A percentile compares a stretch with the other conserved stretches of the same genome.
Evolutionary conservation across 495 filamentous ascomycete genomes (phyloP).

Genomic region (Apodospora peruviana): DNA sequence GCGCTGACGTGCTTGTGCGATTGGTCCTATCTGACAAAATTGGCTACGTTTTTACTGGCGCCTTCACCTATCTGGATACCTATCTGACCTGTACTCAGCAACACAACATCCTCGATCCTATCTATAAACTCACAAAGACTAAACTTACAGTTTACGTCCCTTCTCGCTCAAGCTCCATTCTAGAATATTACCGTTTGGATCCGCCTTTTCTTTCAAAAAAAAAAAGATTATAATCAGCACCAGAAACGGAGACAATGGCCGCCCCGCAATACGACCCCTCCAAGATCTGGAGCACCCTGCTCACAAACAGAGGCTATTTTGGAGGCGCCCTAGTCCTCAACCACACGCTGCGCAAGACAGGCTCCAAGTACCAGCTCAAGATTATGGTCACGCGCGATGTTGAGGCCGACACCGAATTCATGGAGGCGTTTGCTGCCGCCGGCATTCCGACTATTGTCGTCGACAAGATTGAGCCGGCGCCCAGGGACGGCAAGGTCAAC

Average conservation of each 20-base stretch:
- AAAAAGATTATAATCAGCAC: too few relatives aligned
- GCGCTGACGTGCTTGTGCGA: conserved; percentile 8
- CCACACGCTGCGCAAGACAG: conserved; percentile 28
- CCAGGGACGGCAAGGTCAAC: conserved; percentile 31
- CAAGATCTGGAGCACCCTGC: conserved; percentile 37
- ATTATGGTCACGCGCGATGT: conserved; percentile 36
- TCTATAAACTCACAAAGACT: too few relatives aligned
- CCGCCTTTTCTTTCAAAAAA: too few relatives aligned
- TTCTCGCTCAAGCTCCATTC: too few relatives aligned
- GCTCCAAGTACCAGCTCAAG: conserved; percentile 32
- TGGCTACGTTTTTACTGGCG: neutral
- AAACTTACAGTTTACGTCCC: too few relatives aligned
- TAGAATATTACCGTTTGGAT: too few relatives aligned
- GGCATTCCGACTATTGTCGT: conserved; percentile 36
- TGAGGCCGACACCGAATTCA: conserved; percentile 32
- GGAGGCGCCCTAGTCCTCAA: conserved; percentile 32
- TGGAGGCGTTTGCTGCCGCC: conserved; percentile 33
- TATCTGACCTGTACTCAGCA: neutral
- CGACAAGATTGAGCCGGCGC: conserved; percentile 31
- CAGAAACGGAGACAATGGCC: too few relatives aligned
- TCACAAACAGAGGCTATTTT: conserved; percentile 36
- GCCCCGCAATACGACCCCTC: conserved; percentile 8
- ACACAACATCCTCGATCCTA: too few relatives aligned
- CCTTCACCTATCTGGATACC: neutral
- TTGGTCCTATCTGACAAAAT: neutral